Evolutionary conservation across 257 asterid genomes (phyloP).

Genomic region (Lantana camara): DNA sequence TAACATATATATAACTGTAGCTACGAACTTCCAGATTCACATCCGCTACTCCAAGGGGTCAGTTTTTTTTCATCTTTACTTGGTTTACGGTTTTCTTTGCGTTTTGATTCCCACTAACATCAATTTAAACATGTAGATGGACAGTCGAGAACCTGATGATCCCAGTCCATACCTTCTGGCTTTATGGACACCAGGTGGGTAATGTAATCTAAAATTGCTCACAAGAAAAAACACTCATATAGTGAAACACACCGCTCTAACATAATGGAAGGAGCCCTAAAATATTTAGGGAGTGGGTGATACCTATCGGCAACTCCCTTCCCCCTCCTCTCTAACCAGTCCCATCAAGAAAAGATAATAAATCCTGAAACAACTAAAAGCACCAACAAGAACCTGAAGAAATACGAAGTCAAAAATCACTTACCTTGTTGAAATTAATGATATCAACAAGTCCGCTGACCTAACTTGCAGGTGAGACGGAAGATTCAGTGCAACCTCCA

Average conservation of each 20-base stretch:
- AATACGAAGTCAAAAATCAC: constrained; percentile 1
- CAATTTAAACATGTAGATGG: constrained; percentile 54
- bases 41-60: constrained; percentile 67
- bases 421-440: background rate
- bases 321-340: background rate
- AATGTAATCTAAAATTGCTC: constrained; percentile 14
- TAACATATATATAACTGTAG: constrained; percentile 47
- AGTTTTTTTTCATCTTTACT: constrained; percentile 16
- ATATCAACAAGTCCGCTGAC: no score
- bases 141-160: constrained; percentile 91
- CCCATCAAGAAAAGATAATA: background rate
- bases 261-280: no score
- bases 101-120: constrained; percentile 35
- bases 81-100: constrained; percentile 13
- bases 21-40: constrained; percentile 82
- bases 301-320: background rate
- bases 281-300: no score
- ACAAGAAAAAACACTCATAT: no score
- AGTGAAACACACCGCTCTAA: no score
- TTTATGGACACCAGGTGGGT: constrained; percentile 95
- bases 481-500: constrained; percentile 59
- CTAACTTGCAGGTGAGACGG: constrained; percentile 61
- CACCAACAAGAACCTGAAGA: background rate
- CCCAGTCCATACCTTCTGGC: constrained; percentile 97
- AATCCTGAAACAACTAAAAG: background rate